phyloP scores from a whole-genome alignment of 805 yeast species.

The Starmerella khaoyaiensis region DNA sequence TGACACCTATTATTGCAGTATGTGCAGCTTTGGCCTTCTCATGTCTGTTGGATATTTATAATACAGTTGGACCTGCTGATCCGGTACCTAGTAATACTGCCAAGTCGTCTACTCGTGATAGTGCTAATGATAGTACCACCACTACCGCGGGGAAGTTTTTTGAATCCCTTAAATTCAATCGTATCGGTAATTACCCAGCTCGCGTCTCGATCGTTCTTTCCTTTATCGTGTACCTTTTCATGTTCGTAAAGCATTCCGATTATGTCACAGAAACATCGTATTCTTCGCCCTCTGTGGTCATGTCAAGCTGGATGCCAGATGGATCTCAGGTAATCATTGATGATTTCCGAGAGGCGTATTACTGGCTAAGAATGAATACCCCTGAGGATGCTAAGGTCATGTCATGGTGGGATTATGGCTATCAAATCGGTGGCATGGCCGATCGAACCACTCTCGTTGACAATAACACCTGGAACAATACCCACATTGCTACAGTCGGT shows the following conservation, averaged over 20 bases:
- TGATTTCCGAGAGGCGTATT: constrained; percentile 97
- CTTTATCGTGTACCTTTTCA: constrained; percentile 57
- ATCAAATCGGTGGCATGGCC: constrained; percentile 99
- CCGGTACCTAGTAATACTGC: background rate
- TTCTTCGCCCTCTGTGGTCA: constrained; percentile 94
- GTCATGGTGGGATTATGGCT: constrained; percentile 99
- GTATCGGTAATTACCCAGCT: constrained; percentile 32
- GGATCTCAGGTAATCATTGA: constrained; percentile 79
- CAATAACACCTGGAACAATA: constrained; percentile 98
- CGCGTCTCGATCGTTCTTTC: constrained; percentile 51
- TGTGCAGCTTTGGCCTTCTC: constrained; percentile 82
- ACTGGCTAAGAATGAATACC: constrained; percentile 97
- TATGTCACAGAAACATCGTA: constrained; percentile 95
- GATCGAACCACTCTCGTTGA: constrained; percentile 97
- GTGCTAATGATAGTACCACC: background rate
- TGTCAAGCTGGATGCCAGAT: constrained; percentile 71
- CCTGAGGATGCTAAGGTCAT: constrained; percentile 89
- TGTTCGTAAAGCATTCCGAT: constrained; percentile 88
- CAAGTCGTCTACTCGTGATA: background rate
- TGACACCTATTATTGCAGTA: constrained; percentile 93
- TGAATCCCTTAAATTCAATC: constrained; percentile 13
- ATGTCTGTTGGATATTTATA: constrained; percentile 67
- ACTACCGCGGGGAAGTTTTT: constrained; percentile 14
- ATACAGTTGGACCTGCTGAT: constrained; percentile 11
- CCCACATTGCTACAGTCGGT: constrained; percentile 98